Percentiles rank a stretch among this genome's conserved stretches.
phyloP scores from a whole-genome alignment of 441 rosid genomes.

The Melianthus villosus region DNA sequence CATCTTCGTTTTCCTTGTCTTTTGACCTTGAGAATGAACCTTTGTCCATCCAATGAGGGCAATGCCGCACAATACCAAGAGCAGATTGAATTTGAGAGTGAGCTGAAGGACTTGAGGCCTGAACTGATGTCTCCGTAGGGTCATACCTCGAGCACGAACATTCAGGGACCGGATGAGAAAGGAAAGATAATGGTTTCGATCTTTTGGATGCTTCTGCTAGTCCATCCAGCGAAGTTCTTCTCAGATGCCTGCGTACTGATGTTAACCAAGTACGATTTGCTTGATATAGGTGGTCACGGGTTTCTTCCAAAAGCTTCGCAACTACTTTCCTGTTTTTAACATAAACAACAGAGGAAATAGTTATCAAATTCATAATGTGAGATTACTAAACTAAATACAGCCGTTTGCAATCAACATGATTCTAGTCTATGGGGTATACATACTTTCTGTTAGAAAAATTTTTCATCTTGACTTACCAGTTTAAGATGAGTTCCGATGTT shows the following conservation, averaged over 20 bases:
- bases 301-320: slow-evolving; percentile 53
- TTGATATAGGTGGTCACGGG: slow-evolving; percentile 47
- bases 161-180: slow-evolving; percentile 10
- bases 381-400: too few relatives aligned
- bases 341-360: too few relatives aligned
- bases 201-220: slow-evolving; percentile 31
- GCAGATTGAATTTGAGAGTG: slow-evolving; percentile 22
- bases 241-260: slow-evolving; percentile 50
- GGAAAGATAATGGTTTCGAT: slow-evolving; percentile 6
- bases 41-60: slow-evolving; percentile 63
- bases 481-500: too few relatives aligned
- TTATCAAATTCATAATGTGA: too few relatives aligned
- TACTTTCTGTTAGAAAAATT: too few relatives aligned
- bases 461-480: too few relatives aligned
- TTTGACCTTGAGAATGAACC: slow-evolving; percentile 21
- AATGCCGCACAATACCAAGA: slow-evolving; percentile 38
- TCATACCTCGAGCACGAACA: slow-evolving; percentile 15
- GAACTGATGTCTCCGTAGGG: slow-evolving; percentile 11
- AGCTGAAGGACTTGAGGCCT: slow-evolving; percentile 15
- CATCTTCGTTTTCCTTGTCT: slow-evolving; percentile 64
- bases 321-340: slow-evolving; percentile 63
- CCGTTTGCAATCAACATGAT: too few relatives aligned
- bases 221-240: slow-evolving; percentile 57
- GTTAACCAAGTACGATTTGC: slow-evolving; percentile 72
- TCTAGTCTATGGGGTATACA: too few relatives aligned